Percentiles rank a stretch among this genome's conserved stretches.
These are phyloP conservation scores for Apodospora peruviana DNA, from an alignment of 495 filamentous ascomycete species.

Conservation along the genomic window DNA sequence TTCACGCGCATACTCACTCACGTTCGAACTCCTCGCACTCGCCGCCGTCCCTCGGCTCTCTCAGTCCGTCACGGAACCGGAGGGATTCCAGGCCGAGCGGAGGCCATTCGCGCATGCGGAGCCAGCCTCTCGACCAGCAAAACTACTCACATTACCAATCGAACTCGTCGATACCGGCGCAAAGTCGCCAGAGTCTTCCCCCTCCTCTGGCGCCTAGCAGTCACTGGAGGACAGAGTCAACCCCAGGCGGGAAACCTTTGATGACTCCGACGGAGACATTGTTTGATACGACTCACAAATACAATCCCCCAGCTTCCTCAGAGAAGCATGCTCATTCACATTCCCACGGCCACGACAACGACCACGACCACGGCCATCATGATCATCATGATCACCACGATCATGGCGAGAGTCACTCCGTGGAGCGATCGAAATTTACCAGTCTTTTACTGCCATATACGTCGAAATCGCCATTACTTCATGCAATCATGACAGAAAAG, in stretches of 20 bases:
- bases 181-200: conserved; percentile 28
- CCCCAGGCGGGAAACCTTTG: conserved; percentile 23
- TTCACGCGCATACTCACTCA: conserved; percentile 30
- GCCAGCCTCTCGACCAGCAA: conserved; percentile 31
- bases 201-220: conserved; percentile 20
- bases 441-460: conserved; percentile 59
- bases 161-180: conserved; percentile 27
- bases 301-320: conserved; percentile 19
- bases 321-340: conserved; percentile 14
- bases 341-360: conserved; percentile 15
- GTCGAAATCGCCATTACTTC: conserved; percentile 66
- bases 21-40: conserved; percentile 35
- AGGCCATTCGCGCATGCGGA: conserved; percentile 19
- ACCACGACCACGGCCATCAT: conserved; percentile 20
- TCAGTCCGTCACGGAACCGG: conserved; percentile 17
- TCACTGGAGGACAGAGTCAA: conserved; percentile 28
- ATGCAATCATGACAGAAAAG: conserved; percentile 82
- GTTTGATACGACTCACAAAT: conserved; percentile 22
- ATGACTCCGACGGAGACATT: conserved; percentile 19
- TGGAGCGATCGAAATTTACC: conserved; percentile 53
- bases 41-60: conserved; percentile 16
- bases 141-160: conserved; percentile 27
- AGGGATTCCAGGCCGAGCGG: conserved; percentile 16
- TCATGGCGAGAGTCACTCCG: conserved; percentile 19
- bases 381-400: conserved; percentile 15